Conservation (phyloP, 306 rosid species). For the Casuarina equisetifolia region DNA sequence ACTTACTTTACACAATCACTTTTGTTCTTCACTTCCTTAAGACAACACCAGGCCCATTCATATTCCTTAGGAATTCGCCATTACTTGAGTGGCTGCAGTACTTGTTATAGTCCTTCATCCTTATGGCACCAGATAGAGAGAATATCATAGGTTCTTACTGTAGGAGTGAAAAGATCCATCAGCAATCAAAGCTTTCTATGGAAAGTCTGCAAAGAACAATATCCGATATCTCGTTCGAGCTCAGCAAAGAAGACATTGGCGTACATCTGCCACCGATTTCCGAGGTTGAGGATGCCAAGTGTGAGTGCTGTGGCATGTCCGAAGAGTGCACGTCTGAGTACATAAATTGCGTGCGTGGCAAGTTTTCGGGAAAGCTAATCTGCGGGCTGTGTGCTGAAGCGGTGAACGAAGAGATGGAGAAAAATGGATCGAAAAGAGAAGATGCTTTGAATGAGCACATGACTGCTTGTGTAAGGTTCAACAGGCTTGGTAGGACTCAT, state of each 20-base stretch:
- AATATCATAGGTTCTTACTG: conserved; percentile 20
- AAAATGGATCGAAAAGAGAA: conserved; percentile 46
- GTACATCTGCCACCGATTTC: conserved; percentile 19
- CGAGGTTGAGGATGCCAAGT: conserved; percentile 43
- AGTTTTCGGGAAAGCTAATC: conserved; percentile 47
- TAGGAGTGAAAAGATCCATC: neutral
- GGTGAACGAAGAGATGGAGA: conserved; percentile 52
- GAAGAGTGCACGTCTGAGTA: conserved; percentile 62
- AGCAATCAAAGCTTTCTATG: conserved; percentile 28
- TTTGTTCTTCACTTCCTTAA: neutral
- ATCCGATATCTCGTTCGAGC: conserved; percentile 40
- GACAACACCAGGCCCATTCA: neutral
- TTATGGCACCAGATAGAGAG: conserved; percentile 35
- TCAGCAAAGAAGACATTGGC: conserved; percentile 18
- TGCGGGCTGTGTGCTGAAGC: conserved; percentile 66
- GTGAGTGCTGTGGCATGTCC: conserved; percentile 68
- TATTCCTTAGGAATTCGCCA: neutral
- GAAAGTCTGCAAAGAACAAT: conserved; percentile 46
- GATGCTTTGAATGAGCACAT: conserved; percentile 52
- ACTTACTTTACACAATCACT: neutral
- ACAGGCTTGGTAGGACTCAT: conserved; percentile 40
- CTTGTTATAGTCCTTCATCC: conserved; percentile 1
- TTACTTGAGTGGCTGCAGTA: neutral
- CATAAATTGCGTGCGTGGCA: conserved; percentile 31
- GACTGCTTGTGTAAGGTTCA: conserved; percentile 54